phyloP scores from a whole-genome alignment of 768 basidiomycete genomes.

The Pulveroboletus ravenelii region DNA sequence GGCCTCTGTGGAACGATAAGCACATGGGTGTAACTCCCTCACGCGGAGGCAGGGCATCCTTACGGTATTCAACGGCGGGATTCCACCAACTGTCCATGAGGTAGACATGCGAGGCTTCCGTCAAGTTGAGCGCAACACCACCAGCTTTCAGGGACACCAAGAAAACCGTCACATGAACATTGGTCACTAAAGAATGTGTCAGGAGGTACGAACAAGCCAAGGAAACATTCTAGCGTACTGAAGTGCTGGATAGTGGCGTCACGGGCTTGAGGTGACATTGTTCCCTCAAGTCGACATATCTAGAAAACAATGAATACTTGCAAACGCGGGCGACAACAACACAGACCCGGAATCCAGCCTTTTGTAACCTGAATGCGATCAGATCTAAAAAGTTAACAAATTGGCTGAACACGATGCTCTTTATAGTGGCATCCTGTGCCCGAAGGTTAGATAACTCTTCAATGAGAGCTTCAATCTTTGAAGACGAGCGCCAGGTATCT shows the following conservation, averaged over 20 bases:
- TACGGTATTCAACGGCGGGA: slow-evolving; percentile 88
- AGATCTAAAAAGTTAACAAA: slow-evolving; percentile 92
- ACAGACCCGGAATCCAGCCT: slow-evolving; percentile 82
- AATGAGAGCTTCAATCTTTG: slow-evolving; percentile 93
- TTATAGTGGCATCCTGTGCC: slow-evolving; percentile 81
- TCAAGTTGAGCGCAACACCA: slow-evolving; percentile 86
- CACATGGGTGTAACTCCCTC: background rate
- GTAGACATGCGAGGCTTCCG: slow-evolving; percentile 89
- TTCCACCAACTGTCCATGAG: slow-evolving; percentile 99
- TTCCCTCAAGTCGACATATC: slow-evolving; percentile 93
- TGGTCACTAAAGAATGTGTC: slow-evolving; percentile 62
- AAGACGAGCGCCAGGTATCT: slow-evolving; percentile 89
- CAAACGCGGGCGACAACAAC: background rate
- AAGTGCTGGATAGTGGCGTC: slow-evolving; percentile 94
- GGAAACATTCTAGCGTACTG: slow-evolving; percentile 46
- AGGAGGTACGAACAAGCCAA: background rate
- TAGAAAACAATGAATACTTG: slow-evolving; percentile 26
- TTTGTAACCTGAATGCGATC: slow-evolving; percentile 88
- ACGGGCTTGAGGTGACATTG: slow-evolving; percentile 94
- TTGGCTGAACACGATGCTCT: slow-evolving; percentile 95
- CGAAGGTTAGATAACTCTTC: slow-evolving; percentile 89
- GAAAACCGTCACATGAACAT: slow-evolving; percentile 94
- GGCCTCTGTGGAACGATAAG: slow-evolving; percentile 53
- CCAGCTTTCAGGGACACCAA: slow-evolving; percentile 95
- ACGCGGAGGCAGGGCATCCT: slow-evolving; percentile 28